Base-by-base conservation (phyloP, 768 basidiomycete species). In the Termitomyces sp. region DNA sequence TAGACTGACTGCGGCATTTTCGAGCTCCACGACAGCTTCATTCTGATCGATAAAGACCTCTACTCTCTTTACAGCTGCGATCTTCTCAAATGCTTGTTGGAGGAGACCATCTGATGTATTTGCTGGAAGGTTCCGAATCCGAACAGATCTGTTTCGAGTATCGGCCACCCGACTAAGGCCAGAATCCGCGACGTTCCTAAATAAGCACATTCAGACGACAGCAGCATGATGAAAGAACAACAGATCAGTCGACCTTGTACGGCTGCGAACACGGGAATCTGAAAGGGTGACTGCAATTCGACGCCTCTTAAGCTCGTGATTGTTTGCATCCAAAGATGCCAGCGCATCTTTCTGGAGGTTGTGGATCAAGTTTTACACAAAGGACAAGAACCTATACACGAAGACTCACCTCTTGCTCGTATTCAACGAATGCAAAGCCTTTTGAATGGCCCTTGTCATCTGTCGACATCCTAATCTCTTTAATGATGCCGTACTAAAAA, bases 401-500 rank as follows among this genome's bases (percentile, higher is more conserved):
- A 50, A 5, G 6, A 64, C 78, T 46, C 58, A 93, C 95, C 75
- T 90, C 86, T 19, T 83, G 78, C 58, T 89, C 87, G 65, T 91
- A 98, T 66, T 98, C 94, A 33, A 98, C 76, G 64, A 98, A 98
- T 0, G 91, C 95, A 66, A 91, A 95, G 1, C 97, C 95, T 67
- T 85, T 94, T 31, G 78, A 78, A 49, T 81, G 75, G 0, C 86
- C 86, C 44, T 82, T 79, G 35, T 87, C 80, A 57, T 94, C 91
- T 51, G 81, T 72, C 1, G 84, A 83, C 67, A 98, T 77, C 54
- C 94, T 83, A 41, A 98, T 78, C 21, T 89, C 87, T 67, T 91
- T 93, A 62, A 98, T 69, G 3, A 74, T 64, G 2, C 96, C 96
- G 67, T 88, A 94, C 94, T 98, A 38, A 15, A 57, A 7, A 21